phyloP scores from a whole-genome alignment of 441 rosid species.

The Eruca vesicaria region DNA sequence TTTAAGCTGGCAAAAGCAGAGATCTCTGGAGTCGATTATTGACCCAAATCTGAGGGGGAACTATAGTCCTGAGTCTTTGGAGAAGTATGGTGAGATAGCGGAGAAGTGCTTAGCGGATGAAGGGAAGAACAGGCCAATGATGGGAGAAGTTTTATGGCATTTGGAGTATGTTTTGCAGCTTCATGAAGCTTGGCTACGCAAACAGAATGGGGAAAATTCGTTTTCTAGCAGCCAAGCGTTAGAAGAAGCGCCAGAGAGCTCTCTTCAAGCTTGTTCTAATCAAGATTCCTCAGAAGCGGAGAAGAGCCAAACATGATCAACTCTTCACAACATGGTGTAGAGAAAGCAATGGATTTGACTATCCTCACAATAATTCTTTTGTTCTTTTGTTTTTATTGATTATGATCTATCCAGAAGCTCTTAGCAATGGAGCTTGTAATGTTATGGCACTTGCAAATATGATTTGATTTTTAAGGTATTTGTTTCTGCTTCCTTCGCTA shows the following conservation, averaged over 20 bases:
- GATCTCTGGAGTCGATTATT: constrained; percentile 60
- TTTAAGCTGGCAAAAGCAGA: constrained; percentile 68
- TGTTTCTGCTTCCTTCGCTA: not conserved
- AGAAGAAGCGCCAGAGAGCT: constrained; percentile 33
- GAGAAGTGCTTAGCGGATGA: constrained; percentile 85
- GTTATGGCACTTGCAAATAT: constrained; percentile 12
- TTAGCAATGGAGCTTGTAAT: constrained; percentile 10
- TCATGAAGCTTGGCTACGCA: constrained; percentile 66
- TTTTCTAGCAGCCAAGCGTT: constrained; percentile 39
- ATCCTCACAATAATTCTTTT: constrained; percentile 28
- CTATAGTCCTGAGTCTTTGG: constrained; percentile 62
- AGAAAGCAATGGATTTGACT: constrained; percentile 1
- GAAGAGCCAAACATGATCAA: constrained; percentile 19
- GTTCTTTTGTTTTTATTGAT: constrained; percentile 33
- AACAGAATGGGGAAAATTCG: constrained; percentile 38
- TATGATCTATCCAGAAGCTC: constrained; percentile 15
- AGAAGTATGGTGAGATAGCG: constrained; percentile 82
- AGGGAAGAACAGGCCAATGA: constrained; percentile 76
- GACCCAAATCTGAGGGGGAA: constrained; percentile 56
- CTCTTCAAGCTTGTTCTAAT: constrained; percentile 20
- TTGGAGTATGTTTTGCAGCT: constrained; percentile 80
- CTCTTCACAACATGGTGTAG: constrained; percentile 22
- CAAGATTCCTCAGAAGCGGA: constrained; percentile 25
- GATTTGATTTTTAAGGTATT: not conserved
- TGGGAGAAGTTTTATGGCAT: constrained; percentile 91